A percentile compares a stretch with the other conserved stretches of the same genome.
phyloP scores from a whole-genome alignment of 148 eudicot genomes.

The Agrostemma githago region DNA sequence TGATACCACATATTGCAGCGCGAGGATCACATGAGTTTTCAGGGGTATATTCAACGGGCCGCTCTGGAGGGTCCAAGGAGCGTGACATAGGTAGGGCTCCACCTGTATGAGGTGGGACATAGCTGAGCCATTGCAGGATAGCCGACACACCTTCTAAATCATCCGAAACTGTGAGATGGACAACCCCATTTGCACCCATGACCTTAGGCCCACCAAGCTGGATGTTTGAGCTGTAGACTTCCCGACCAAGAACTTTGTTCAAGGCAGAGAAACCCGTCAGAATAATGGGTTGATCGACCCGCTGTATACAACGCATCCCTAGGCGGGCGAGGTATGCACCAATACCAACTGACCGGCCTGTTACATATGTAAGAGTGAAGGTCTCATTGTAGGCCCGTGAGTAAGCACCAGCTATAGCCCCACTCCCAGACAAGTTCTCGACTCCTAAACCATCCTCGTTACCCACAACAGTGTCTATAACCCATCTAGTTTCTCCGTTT shows the following conservation, averaged over 20 bases:
- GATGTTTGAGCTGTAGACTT: conserved; percentile 98
- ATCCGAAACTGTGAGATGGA: conserved; percentile 81
- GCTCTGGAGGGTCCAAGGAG: conserved; percentile 68
- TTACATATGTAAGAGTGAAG: conserved; percentile 89
- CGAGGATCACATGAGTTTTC: conserved; percentile 95
- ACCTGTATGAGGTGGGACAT: conserved; percentile 66
- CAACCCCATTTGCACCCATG: conserved; percentile 95
- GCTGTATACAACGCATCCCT: conserved; percentile 96
- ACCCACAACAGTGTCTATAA: conserved; percentile 87
- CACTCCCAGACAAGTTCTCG: conserved; percentile 94
- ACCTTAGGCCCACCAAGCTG: conserved; percentile 99
- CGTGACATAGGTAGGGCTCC: conserved; percentile 80
- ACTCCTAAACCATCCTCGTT: conserved; percentile 95
- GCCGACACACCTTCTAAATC: conserved; percentile 96
- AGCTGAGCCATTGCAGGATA: conserved; percentile 89
- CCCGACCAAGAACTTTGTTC: conserved; percentile 90
- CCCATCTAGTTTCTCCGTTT: conserved; percentile 79
- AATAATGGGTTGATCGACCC: conserved; percentile 95
- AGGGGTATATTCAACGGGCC: conserved; percentile 70
- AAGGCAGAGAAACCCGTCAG: conserved; percentile 91
- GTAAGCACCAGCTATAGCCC: conserved; percentile 95
- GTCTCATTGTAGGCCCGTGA: conserved; percentile 93
- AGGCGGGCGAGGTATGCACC: conserved; percentile 98
- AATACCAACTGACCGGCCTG: conserved; percentile 95
- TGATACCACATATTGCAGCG: conserved; percentile 67